Percentiles rank a stretch among this genome's conserved stretches.
These are phyloP conservation scores for Calonectria hawksworthii DNA, from an alignment of 2,329 filamentous ascomycete genomes.

Conservation along the genomic window DNA sequence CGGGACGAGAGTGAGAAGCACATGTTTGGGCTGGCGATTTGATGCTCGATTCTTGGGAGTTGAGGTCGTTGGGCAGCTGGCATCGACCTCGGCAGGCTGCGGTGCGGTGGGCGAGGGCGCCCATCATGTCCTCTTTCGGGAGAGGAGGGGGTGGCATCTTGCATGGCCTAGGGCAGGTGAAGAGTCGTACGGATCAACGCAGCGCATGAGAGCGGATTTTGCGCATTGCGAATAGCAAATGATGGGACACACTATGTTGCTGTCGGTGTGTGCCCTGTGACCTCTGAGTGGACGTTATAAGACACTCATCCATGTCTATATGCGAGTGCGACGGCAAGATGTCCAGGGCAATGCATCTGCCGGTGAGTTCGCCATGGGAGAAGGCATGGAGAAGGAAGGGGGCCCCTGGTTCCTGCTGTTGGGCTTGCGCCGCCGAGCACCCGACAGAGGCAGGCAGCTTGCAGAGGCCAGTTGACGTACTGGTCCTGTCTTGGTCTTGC, in stretches of 20 bases:
- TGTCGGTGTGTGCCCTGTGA: slow-evolving; percentile 10
- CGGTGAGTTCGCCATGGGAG: neutral
- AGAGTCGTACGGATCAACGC: slow-evolving; percentile 35
- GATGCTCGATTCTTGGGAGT: neutral
- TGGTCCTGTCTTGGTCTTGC: neutral
- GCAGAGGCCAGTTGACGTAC: neutral
- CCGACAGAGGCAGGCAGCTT: neutral
- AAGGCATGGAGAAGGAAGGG: neutral
- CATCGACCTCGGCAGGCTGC: slow-evolving; percentile 25
- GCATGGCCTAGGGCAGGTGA: slow-evolving; percentile 24
- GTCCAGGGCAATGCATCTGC: slow-evolving; percentile 5
- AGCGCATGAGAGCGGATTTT: slow-evolving; percentile 15
- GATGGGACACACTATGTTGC: neutral
- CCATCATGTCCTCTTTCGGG: slow-evolving; percentile 23
- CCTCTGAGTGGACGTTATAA: slow-evolving; percentile 3
- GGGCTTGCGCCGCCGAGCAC: neutral
- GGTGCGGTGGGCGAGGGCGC: neutral
- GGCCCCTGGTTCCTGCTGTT: neutral
- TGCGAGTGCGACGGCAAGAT: slow-evolving; percentile 8
- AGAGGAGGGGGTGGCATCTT: slow-evolving; percentile 23
- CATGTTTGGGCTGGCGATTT: slow-evolving; percentile 28
- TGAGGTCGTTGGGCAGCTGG: slow-evolving; percentile 1
- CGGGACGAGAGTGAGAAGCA: slow-evolving; percentile 17
- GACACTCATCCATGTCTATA: neutral
- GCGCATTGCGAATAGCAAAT: neutral